These are phyloP conservation scores for Solanum raphanifolium DNA, from an alignment of 257 asterid species.

Conservation along the genomic window DNA sequence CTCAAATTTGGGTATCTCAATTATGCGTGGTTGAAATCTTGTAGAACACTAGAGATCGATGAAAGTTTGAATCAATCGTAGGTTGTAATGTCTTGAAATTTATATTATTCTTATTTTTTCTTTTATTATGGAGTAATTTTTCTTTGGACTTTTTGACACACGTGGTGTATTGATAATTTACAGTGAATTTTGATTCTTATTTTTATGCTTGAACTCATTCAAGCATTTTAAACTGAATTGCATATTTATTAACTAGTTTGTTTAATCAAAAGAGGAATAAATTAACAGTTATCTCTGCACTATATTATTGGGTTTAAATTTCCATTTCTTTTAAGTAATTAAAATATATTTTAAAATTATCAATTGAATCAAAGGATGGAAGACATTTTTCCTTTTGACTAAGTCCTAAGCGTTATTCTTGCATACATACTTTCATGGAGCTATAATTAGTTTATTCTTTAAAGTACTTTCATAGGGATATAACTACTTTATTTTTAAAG, in stretches of 20 bases:
- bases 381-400: background rate
- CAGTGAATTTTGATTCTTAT: background rate
- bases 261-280: background rate
- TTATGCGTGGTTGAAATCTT: background rate
- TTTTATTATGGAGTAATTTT: too few relatives aligned
- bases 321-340: too few relatives aligned
- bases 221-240: background rate
- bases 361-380: background rate
- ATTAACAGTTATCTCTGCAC: too few relatives aligned
- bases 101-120: too few relatives aligned
- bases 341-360: too few relatives aligned
- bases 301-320: too few relatives aligned
- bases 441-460: background rate
- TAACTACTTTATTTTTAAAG: too few relatives aligned
- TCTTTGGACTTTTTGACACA: background rate
- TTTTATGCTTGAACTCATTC: background rate
- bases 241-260: too few relatives aligned
- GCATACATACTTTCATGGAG: background rate
- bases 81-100: background rate
- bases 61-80: background rate
- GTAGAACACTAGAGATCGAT: too few relatives aligned
- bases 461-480: background rate
- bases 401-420: too few relatives aligned
- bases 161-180: background rate
- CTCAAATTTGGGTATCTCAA: background rate